Percentiles rank a stretch among this genome's conserved stretches.
Evolutionary conservation across 2,329 filamentous ascomycete genomes (phyloP).

Genomic region (Ophiosphaerella korrae): DNA sequence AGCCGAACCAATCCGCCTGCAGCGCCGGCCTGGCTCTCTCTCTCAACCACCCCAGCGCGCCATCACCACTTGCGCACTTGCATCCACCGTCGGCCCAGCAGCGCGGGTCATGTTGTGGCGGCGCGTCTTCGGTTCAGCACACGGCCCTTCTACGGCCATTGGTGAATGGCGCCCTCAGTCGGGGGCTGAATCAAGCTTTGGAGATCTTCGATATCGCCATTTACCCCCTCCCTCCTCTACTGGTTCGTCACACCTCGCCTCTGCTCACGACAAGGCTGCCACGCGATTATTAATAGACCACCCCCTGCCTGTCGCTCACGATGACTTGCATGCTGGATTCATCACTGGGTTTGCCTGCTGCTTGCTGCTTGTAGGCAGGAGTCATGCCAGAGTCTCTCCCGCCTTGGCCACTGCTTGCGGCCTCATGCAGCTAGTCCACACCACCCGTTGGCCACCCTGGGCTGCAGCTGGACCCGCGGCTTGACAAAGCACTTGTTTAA

Average conservation of each 20-base stretch:
- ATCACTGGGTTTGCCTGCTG: no score
- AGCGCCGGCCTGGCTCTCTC: conserved; percentile 1
- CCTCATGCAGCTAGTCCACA: no score
- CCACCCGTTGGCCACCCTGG: no score
- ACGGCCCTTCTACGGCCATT: conserved; percentile 14
- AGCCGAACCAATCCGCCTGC: conserved; percentile 27
- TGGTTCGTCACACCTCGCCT: conserved; percentile 36
- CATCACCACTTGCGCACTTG: no score
- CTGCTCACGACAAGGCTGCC: conserved; percentile 31
- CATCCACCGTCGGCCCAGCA: conserved; percentile 10
- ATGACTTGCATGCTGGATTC: no score
- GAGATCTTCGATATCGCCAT: conserved; percentile 31
- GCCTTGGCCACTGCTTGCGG: no score
- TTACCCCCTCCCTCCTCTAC: conserved; percentile 21
- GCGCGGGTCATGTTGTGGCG: conserved; percentile 29
- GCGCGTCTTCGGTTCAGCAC: conserved; percentile 23
- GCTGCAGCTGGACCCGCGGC: no score
- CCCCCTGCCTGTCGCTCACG: not conserved
- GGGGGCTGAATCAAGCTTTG: conserved; percentile 44
- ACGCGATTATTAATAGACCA: conserved; percentile 11
- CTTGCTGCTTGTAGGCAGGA: no score
- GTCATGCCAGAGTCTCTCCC: no score
- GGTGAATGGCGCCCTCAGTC: conserved; percentile 15
- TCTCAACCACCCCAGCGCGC: not conserved
- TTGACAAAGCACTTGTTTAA: no score